Evolutionary conservation across 129 eudicot species (phyloP).

Genomic region (Flaveria trinervia): DNA sequence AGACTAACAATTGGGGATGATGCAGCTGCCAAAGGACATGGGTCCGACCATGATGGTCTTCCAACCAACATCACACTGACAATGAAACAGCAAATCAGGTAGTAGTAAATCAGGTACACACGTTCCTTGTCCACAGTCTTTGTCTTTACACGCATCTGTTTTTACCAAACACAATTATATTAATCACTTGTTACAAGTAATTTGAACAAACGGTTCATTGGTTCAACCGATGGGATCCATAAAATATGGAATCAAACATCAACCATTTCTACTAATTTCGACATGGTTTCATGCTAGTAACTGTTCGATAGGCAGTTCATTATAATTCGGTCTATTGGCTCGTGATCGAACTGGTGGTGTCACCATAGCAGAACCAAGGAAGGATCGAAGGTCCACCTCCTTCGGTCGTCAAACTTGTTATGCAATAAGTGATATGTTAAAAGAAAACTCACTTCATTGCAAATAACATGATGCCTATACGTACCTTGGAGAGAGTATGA

Average conservation of each 20-base stretch:
- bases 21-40: conserved; percentile 43
- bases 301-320: too few species aligned
- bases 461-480: neutral
- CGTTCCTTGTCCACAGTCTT: conserved; percentile 45
- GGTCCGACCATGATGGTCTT: conserved; percentile 39
- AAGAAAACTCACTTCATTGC: neutral
- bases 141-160: conserved; percentile 34
- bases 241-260: neutral
- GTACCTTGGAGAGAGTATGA: conserved; percentile 40
- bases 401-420: too few species aligned
- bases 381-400: too few species aligned
- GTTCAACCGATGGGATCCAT: neutral
- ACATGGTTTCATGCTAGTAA: too few species aligned
- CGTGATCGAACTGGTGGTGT: too few species aligned
- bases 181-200: neutral
- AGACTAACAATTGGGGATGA: conserved; percentile 56
- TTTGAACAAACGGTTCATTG: neutral
- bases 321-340: too few species aligned
- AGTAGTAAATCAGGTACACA: conserved; percentile 16
- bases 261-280: neutral
- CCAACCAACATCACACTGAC: conserved; percentile 54
- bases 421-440: too few species aligned
- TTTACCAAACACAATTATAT: conserved; percentile 2
- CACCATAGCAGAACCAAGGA: too few species aligned
- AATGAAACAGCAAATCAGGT: conserved; percentile 15